phyloP scores from a whole-genome alignment of 2,329 filamentous ascomycete species.

The Laburnicola sp. region DNA sequence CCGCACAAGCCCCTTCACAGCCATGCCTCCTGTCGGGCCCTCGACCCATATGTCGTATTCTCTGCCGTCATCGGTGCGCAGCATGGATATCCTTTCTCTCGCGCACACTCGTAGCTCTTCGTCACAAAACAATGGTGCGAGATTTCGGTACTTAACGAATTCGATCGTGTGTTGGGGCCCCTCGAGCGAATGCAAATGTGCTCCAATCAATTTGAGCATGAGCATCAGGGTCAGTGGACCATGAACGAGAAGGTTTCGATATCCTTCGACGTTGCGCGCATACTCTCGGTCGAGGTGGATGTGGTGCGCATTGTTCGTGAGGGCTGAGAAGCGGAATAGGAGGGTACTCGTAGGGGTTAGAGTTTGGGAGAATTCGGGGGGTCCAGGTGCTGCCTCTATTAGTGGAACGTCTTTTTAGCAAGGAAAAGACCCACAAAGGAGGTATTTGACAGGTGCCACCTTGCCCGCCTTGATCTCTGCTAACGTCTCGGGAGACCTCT shows the following conservation, averaged over 20 bases:
- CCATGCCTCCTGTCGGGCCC: conserved; percentile 47
- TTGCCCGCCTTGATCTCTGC: conserved; percentile 32
- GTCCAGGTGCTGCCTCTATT: conserved; percentile 49
- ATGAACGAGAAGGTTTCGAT: conserved; percentile 77
- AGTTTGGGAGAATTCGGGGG: conserved; percentile 60
- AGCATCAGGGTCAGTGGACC: conserved; percentile 74
- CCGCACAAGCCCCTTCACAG: conserved; percentile 48
- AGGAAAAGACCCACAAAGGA: conserved; percentile 36
- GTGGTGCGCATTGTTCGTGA: conserved; percentile 89
- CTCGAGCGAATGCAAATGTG: conserved; percentile 50
- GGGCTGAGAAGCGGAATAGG: conserved; percentile 86
- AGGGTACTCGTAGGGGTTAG: conserved; percentile 69
- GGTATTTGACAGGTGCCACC: conserved; percentile 39
- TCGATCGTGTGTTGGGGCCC: conserved; percentile 48
- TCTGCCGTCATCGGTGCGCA: conserved; percentile 8
- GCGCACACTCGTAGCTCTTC: conserved; percentile 73
- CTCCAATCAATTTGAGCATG: conserved; percentile 56
- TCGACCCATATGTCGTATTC: conserved; percentile 48
- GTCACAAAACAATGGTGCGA: conserved; percentile 76
- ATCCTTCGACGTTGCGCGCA: conserved; percentile 71
- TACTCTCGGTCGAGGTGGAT: conserved; percentile 83
- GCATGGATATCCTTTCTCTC: conserved; percentile 50
- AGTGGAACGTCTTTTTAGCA: neutral
- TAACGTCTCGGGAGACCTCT: conserved; percentile 53
- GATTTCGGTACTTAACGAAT: conserved; percentile 75